Evolutionary conservation across 805 yeast species (phyloP), one percentile per base, ranked within the genome.

Genomic region (Yamadazyma philogaea): DNA sequence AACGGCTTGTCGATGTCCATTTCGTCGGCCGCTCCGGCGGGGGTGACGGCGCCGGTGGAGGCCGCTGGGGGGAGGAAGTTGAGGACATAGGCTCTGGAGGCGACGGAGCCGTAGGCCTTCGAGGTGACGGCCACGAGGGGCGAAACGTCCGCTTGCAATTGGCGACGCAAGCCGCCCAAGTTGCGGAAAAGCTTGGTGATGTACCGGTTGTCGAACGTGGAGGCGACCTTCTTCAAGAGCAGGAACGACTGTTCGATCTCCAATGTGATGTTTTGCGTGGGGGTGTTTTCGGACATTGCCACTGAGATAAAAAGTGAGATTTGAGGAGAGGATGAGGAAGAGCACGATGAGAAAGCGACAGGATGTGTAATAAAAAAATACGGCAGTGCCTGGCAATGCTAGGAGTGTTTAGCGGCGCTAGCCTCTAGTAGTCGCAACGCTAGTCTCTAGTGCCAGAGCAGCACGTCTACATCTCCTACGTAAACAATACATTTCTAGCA

Each of bases 171-270:
- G 1, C 80, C 70, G 6, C 90, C 86, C 54, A 90, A 71, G 48
- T 87, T 95, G 49, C 96, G 82, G 50, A 93, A 77, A 17, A 87
- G 90, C 57, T 85, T 86, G 63, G 91, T 77, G 35, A 93, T 79
- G 64, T 84, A 87, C 51, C 97, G 79, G 51, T 95, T 87, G 63
- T 93, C 99, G 60, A 81, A 80, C 42, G 80, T 79, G 35, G 77
- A 61, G 8, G 83, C 83, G 3, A 90, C 83, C 63, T 82, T 82
- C 39, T 70, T 70, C 41, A 81, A 64, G 40, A 76, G 70, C 34
- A 65, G 64, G 50, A 79, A 75, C 34, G 63, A 42, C 57, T 63
- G 53, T 61, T 74, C 67, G 46, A 70, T 65, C 46, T 70, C 73
- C 8, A 21, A 22, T 24, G 37, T 24, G 12, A 24, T 24, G 12